Evolutionary conservation across 192 early-diverging fungal species (phyloP).

Genomic region (Diversispora epigaea): DNA sequence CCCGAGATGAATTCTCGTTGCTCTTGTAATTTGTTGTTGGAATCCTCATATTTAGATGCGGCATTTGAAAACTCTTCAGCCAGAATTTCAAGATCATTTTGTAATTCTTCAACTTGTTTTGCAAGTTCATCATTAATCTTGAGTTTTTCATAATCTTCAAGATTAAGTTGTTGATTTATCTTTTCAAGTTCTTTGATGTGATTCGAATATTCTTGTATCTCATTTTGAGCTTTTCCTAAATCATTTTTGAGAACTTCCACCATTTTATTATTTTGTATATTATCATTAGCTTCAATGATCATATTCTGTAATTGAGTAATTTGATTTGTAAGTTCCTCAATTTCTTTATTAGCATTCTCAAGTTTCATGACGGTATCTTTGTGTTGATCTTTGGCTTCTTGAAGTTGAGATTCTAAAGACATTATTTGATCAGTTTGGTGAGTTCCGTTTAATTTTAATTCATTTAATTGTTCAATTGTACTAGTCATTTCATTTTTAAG

Average conservation of each 20-base stretch:
- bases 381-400: conserved; percentile 1
- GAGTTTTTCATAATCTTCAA: not conserved
- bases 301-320: conserved; percentile 2
- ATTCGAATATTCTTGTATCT: not conserved
- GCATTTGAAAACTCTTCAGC: conserved; percentile 42
- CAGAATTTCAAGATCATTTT: conserved; percentile 40
- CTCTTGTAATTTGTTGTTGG: conserved; percentile 34
- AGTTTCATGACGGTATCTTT: not conserved
- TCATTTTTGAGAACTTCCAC: conserved; percentile 15
- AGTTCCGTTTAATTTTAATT: conserved; percentile 2
- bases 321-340: not conserved
- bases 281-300: not conserved
- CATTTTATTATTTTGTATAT: not conserved
- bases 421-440: conserved; percentile 4
- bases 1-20: conserved; percentile 40
- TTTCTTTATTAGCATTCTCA: conserved; percentile 1
- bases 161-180: not conserved
- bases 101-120: conserved; percentile 35
- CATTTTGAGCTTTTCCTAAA: conserved; percentile 1
- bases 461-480: not conserved
- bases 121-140: not conserved
- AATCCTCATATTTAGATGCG: conserved; percentile 38
- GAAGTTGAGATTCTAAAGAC: conserved; percentile 5
- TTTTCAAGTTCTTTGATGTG: not conserved
- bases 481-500: not conserved